Evolutionary conservation across 805 yeast genomes (phyloP).

Genomic region (Suhomyces faveliae): DNA sequence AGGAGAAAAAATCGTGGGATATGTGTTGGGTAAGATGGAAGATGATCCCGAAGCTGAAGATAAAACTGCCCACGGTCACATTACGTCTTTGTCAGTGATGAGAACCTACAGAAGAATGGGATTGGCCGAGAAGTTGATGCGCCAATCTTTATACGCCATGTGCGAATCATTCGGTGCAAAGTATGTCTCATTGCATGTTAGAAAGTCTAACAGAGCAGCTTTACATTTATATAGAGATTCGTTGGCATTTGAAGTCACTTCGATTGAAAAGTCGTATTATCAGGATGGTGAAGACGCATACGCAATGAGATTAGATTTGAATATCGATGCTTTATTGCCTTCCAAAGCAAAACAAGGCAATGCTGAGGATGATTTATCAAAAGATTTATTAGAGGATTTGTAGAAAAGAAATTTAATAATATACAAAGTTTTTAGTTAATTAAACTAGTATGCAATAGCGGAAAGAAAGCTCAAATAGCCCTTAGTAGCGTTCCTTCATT

Average conservation of each 20-base stretch:
- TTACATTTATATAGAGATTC: constrained; percentile 87
- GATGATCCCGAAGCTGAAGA: constrained; percentile 81
- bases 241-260: constrained; percentile 74
- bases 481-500: constrained; percentile 88
- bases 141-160: constrained; percentile 75
- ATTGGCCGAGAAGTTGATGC: constrained; percentile 86
- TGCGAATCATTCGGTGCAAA: constrained; percentile 79
- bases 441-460: not conserved
- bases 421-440: constrained; percentile 4
- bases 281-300: constrained; percentile 98
- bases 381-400: constrained; percentile 30
- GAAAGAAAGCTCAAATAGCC: not conserved
- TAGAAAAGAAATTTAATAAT: constrained; percentile 3
- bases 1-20: constrained; percentile 89
- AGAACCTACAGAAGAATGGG: constrained; percentile 95
- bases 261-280: constrained; percentile 84
- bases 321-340: constrained; percentile 61
- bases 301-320: constrained; percentile 77
- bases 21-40: constrained; percentile 94
- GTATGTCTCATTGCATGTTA: constrained; percentile 87
- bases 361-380: constrained; percentile 53
- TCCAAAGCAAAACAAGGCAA: constrained; percentile 39
- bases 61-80: constrained; percentile 85
- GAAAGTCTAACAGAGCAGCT: constrained; percentile 93
- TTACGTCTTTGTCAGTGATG: constrained; percentile 92